phyloP scores from a whole-genome alignment of 1,284 basidiomycete genomes.

The Lentinus polychrous region DNA sequence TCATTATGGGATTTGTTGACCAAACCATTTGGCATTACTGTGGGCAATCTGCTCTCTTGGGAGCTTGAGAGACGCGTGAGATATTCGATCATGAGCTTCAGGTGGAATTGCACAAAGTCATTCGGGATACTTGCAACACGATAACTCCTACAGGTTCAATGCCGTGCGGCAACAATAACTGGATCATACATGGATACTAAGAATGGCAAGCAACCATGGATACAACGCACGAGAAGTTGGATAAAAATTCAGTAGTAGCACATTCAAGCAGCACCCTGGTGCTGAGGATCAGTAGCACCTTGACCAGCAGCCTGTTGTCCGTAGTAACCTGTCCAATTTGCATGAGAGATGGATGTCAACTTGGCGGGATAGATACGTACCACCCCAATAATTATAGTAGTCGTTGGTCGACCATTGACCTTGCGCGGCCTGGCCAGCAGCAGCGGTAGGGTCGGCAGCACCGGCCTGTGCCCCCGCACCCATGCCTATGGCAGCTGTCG shows the following conservation, averaged over 20 bases:
- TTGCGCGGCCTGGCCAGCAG: conserved; percentile 51
- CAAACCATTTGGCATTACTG: too few species aligned
- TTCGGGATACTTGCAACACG: neutral
- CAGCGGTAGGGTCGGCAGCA: conserved; percentile 44
- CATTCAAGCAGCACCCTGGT: conserved; percentile 49
- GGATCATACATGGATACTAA: conserved; percentile 3
- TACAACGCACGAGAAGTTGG: conserved; percentile 1
- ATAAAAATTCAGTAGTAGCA: conserved; percentile 13
- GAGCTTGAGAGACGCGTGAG: too few species aligned
- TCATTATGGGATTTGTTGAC: neutral
- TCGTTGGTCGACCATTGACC: conserved; percentile 75
- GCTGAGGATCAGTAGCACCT: conserved; percentile 47
- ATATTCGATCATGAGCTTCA: too few species aligned
- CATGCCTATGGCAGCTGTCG: conserved; percentile 43
- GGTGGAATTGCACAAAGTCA: neutral
- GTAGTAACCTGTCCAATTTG: conserved; percentile 56
- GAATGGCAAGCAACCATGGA: neutral
- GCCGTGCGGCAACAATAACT: neutral
- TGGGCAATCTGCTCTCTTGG: too few species aligned
- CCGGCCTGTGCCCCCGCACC: conserved; percentile 48
- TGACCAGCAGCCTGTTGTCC: conserved; percentile 60
- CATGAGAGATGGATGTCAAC: conserved; percentile 2
- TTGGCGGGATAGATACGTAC: conserved; percentile 33
- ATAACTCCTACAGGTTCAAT: neutral
- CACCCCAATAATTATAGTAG: conserved; percentile 81